Percentiles rank a stretch among this genome's conserved stretches.
These are phyloP conservation scores for Centaurea solstitialis DNA, from an alignment of 129 eudicot species.

Conservation along the genomic window DNA sequence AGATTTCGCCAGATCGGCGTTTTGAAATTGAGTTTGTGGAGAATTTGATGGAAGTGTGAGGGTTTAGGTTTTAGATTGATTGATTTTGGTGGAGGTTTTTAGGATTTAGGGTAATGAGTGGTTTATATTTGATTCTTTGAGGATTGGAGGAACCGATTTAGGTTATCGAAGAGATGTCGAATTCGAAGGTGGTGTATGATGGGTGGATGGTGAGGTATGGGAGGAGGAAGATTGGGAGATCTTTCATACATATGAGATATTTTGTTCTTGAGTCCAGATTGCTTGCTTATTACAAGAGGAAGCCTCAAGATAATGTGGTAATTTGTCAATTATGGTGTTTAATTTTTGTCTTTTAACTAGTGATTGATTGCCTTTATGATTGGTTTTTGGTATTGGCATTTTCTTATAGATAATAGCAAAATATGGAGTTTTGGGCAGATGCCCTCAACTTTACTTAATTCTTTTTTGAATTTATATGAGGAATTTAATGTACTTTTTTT, in stretches of 20 bases:
- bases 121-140: constrained; percentile 17
- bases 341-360: too few species aligned
- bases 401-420: background rate
- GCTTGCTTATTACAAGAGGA: constrained; percentile 95
- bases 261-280: constrained; percentile 85
- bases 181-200: constrained; percentile 91
- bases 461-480: background rate
- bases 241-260: constrained; percentile 95
- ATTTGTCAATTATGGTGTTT: constrained; percentile 9
- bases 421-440: background rate
- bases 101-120: constrained; percentile 15
- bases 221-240: constrained; percentile 94
- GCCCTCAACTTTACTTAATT: background rate
- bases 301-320: constrained; percentile 98
- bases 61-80: constrained; percentile 25
- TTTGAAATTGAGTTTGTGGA: background rate
- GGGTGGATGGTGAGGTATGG: constrained; percentile 99
- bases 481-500: background rate
- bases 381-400: background rate
- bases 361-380: background rate
- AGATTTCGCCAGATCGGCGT: constrained; percentile 35
- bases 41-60: background rate
- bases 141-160: background rate
- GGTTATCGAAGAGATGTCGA: constrained; percentile 28
- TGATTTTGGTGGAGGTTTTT: constrained; percentile 8